These are phyloP conservation scores for Picea abies DNA, from an alignment of 83 land plant species.

Conservation along the genomic window DNA sequence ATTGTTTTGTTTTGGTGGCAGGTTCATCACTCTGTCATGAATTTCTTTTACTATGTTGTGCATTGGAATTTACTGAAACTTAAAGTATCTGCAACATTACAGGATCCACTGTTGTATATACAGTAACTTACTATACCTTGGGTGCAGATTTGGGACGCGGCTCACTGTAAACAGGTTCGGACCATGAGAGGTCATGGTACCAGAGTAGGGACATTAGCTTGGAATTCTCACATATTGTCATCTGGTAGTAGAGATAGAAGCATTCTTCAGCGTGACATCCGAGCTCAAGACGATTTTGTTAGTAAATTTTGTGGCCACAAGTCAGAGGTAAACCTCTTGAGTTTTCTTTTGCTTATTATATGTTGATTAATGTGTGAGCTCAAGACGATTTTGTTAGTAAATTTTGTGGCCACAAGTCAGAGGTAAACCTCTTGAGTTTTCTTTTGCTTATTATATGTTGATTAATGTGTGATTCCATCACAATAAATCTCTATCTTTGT, in stretches of 20 bases:
- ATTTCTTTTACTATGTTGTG: no score
- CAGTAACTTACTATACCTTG: neutral
- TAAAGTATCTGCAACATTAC: no score
- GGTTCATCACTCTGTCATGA: no score
- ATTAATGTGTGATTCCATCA: no score
- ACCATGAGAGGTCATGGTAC: constrained; percentile 93
- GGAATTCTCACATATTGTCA: constrained; percentile 90
- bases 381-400: no score
- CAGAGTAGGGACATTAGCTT: constrained; percentile 92
- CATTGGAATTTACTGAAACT: no score
- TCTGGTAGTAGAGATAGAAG: constrained; percentile 97
- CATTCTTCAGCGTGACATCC: constrained; percentile 95
- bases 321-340: constrained; percentile 70
- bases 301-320: constrained; percentile 93
- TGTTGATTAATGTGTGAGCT: no score
- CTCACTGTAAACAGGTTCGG: constrained; percentile 83
- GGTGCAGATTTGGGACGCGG: constrained; percentile 93
- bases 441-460: no score
- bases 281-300: constrained; percentile 74
- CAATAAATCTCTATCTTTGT: neutral
- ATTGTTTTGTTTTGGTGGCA: no score
- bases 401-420: constrained; percentile 95
- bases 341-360: no score
- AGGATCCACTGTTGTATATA: no score
- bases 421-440: constrained; percentile 40